Base-by-base conservation (phyloP, 352 stramenopile genomes). In the Phytophthora cactorum region DNA sequence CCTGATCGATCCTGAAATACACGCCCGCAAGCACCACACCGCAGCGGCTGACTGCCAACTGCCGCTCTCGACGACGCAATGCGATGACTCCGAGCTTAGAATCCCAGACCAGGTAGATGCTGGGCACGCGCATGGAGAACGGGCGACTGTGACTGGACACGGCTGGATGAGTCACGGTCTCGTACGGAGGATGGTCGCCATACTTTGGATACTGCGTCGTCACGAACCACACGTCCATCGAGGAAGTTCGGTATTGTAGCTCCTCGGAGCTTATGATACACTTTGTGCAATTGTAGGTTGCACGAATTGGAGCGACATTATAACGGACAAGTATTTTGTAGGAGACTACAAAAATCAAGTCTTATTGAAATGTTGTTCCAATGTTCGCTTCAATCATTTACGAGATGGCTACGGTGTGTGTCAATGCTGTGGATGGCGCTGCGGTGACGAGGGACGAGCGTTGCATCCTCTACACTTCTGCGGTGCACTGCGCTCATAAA, bases 171-270 rank as follows among this genome's bases (percentile, higher is more conserved):
- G 64, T 44, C 27, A 79, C 79, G 29, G 78, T 76, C 49, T 92
- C 81, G 70, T 85, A 95, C n/a, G 75, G 71, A 41, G 86, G 79
- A 46, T 74, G 44, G 28, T 71, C 74, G 28, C 88, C 71, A 58
- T 80, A 82, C 49, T 76, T 68, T 47, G 79, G 54, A 62, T 77
- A 92, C 69, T 92, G 82, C 54, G 59, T 82, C 53, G 81, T 79
- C 22, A 84, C 84, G 63, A 78, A 82, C 74, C 84, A 86, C 43
- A 95, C 86, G 73, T 95, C 86, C 84, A 95, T 94, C 10, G 6
- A 17, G 36, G 32, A 46, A 17, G 11, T 22, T 31, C 36, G 29
- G 29, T 43, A 3, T 32, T 29, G 28, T 9, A 61, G 43, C 52
- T 49, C 17, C 36, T 22, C 36, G 15, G 12, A 51, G 53, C 41